phyloP scores from a whole-genome alignment of 2,329 filamentous ascomycete species.

The Blumeriella jaapii region DNA sequence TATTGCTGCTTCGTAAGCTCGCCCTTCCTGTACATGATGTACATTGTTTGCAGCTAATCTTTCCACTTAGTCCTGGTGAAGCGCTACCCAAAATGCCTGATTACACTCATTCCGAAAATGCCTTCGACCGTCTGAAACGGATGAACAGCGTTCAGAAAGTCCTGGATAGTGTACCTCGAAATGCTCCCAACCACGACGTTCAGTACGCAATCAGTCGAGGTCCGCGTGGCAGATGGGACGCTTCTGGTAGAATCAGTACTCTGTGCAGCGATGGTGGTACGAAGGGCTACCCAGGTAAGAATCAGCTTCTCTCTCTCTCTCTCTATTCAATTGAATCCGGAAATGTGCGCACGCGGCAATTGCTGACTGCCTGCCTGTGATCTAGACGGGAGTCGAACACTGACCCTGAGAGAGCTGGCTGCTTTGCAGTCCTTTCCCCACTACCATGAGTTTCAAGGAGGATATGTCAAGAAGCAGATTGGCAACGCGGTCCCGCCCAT shows the following conservation, averaged over 20 bases:
- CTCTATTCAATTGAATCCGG: no score
- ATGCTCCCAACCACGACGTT: conserved; percentile 31
- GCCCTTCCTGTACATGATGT: neutral
- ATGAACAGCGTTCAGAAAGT: conserved; percentile 33
- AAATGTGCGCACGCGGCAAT: no score
- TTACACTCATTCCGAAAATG: conserved; percentile 41
- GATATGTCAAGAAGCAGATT: conserved; percentile 48
- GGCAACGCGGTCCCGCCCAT: conserved; percentile 69
- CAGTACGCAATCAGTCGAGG: conserved; percentile 2
- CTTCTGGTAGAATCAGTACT: conserved; percentile 34
- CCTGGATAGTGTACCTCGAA: conserved; percentile 13
- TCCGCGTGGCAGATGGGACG: conserved; percentile 30
- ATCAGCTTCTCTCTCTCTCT: no score
- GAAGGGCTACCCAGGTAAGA: conserved; percentile 52
- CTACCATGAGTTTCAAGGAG: conserved; percentile 42
- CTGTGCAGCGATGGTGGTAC: conserved; percentile 51
- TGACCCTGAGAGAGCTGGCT: conserved; percentile 55
- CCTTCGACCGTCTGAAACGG: conserved; percentile 28
- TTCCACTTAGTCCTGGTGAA: conserved; percentile 49
- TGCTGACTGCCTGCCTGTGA: no score
- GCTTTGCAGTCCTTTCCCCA: conserved; percentile 58
- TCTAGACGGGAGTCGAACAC: conserved; percentile 48
- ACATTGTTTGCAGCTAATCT: neutral
- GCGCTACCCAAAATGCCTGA: conserved; percentile 50
- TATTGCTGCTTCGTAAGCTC: conserved; percentile 34